Percentiles rank a stretch among this genome's conserved stretches.
Evolutionary conservation across 2,329 filamentous ascomycete genomes (phyloP).

Genomic region (Mycosphaerella sp.): DNA sequence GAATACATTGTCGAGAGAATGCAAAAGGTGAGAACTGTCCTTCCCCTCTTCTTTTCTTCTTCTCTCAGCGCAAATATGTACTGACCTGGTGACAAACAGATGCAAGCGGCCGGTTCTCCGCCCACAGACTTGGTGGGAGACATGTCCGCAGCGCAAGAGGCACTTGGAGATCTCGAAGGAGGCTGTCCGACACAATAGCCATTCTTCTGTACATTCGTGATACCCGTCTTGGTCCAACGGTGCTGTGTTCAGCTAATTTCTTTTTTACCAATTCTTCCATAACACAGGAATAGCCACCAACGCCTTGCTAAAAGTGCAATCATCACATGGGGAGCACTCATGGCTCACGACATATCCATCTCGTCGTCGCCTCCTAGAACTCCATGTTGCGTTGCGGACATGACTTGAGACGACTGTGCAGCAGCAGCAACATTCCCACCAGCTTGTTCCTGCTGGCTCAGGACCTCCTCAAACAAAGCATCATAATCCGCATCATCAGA

Average conservation of each 20-base stretch:
- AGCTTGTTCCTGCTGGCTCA: constrained; percentile 38
- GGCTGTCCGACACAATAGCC: constrained; percentile 57
- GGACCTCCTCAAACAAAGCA: constrained; percentile 58
- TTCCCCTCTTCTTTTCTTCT: neutral
- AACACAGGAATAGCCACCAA: constrained; percentile 16
- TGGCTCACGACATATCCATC: constrained; percentile 29
- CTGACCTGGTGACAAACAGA: constrained; percentile 50
- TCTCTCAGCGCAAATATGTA: neutral
- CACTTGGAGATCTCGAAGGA: constrained; percentile 49
- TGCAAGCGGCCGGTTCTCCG: constrained; percentile 92
- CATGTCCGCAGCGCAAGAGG: constrained; percentile 74
- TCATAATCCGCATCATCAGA: constrained; percentile 58
- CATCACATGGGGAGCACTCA: neutral
- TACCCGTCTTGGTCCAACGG: constrained; percentile 18
- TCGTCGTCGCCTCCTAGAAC: constrained; percentile 33
- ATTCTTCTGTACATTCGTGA: constrained; percentile 23
- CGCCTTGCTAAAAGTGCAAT: constrained; percentile 26
- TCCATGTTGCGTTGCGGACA: constrained; percentile 18
- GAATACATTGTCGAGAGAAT: constrained; percentile 96
- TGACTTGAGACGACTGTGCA: neutral
- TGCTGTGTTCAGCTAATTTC: constrained; percentile 1
- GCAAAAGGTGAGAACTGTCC: constrained; percentile 68
- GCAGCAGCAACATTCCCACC: neutral
- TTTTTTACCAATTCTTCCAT: neutral
- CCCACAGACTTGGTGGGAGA: constrained; percentile 88